Percentiles rank a stretch among this genome's conserved stretches.
Evolutionary conservation across 495 filamentous ascomycete species (phyloP).

Genomic region (Tetracladium setigerum): DNA sequence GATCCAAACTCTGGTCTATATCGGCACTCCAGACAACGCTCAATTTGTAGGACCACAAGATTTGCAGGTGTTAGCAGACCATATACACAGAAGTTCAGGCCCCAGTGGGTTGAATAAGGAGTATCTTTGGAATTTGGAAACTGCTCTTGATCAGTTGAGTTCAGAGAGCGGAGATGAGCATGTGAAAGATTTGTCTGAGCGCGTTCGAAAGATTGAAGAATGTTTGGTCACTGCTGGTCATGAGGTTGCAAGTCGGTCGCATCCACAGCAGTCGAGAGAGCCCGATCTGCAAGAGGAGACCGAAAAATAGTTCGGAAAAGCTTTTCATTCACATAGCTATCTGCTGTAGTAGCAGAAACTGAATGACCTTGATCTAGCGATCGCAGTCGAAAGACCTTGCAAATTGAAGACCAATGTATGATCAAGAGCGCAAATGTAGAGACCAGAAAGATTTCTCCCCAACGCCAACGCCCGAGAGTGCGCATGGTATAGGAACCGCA

Average conservation of each 20-base stretch:
- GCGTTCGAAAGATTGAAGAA: conserved; percentile 46
- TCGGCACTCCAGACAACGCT: conserved; percentile 87
- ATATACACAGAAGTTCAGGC: conserved; percentile 69
- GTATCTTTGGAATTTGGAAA: conserved; percentile 80
- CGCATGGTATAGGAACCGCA: conserved; percentile 19
- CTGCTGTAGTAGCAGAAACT: conserved; percentile 19
- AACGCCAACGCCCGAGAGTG: conserved; percentile 19
- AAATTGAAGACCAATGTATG: conserved; percentile 14
- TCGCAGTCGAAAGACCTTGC: conserved; percentile 17
- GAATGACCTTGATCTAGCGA: conserved; percentile 22
- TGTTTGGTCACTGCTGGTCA: conserved; percentile 10
- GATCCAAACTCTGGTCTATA: conserved; percentile 67
- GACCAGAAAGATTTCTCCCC: conserved; percentile 13
- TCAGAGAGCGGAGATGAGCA: conserved; percentile 78
- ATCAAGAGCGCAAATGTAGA: conserved; percentile 1
- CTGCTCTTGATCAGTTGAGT: conserved; percentile 65
- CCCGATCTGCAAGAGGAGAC: conserved; percentile 53
- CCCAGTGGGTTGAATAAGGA: conserved; percentile 88
- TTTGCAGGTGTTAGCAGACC: conserved; percentile 72
- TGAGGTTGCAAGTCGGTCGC: conserved; percentile 27
- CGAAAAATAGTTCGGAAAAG: conserved; percentile 33
- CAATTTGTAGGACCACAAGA: conserved; percentile 85
- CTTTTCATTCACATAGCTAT: conserved; percentile 19
- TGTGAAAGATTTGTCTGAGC: conserved; percentile 54
- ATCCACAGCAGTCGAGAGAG: conserved; percentile 24